Evolutionary conservation across 106 monocot species (phyloP), one percentile per base, ranked within the genome.

Genomic region (Phalaenopsis aphrodite): DNA sequence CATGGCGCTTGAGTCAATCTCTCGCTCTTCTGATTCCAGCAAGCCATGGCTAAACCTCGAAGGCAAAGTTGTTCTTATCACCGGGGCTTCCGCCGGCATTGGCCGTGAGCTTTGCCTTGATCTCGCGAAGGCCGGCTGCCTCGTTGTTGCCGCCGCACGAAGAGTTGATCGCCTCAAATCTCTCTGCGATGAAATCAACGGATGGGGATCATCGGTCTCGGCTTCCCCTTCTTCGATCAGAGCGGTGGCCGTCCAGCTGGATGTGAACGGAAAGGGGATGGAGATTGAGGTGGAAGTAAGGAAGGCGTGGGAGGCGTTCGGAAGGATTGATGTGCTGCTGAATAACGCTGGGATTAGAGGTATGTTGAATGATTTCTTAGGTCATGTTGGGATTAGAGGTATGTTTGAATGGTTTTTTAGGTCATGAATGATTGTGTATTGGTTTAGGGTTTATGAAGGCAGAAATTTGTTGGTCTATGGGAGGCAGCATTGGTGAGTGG

Each of bases 271-370:
- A 17, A 43, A 74, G 7, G 78, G 83, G 52, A 0, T 41, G 1
- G 84, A 21, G 45, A 81, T 94, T 47, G 91, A 85, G 58, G 82
- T 69, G 9, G 55, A 84, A 1, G 89, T 91, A 57, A 24, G 76
- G 77, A 85, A 41, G 77, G 89, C 93, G 11, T 91, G 93, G 93
- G 81, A 81, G 21, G 82, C 86, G 12, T 94, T 91, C 49, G 93
- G 89, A 2, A 81, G 91, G 73, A 87, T 94, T 37, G 93, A 94
- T 48, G 85, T 80, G 7, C 37, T 94, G 69, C 61, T 94, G 18
- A 94, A 94, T 56, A 94, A 91, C 74, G 91, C 93, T 30, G 93
- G 93, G 18, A 5, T 91, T 12, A 79, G 93, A 94, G 93, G 93
- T 94, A 79, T 37, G 43, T 74, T 14, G 39, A 69, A 16, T 69